Base-by-base conservation (phyloP, 495 filamentous ascomycete genomes). In the Aspergillus conjunctus region DNA sequence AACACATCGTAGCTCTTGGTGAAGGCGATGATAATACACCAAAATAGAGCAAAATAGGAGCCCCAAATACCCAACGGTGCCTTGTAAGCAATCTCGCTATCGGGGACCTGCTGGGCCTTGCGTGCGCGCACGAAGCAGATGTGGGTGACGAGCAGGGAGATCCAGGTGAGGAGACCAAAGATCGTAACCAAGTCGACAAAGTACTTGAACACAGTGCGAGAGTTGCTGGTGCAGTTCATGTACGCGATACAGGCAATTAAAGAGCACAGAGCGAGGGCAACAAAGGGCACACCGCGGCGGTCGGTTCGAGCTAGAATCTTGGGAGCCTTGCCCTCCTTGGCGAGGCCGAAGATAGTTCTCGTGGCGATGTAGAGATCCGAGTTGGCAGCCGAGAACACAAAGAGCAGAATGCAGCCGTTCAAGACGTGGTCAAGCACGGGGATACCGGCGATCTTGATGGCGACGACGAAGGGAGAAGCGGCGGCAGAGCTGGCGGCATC, bases 181-280 rank as follows among this genome's bases (percentile, higher is more conserved):
- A 93, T 89, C 34, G 88, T 90, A 33, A 87, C 87, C 32, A 96
- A 79, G 68, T 93, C 91, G 61, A 94, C 88, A 60, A 97, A 94
- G 80, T 93, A 94, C 21, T 76, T 80, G 71, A 96, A 96, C 3
- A 96, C 89, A 0, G 72, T 79, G 55, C 80, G 80, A 0, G 89
- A 85, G 64, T 85, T 83, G 62, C 80, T 84, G 54, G 82, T 80
- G 0, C 91, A 88, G 70, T 91, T 93, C 79, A 96, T 83, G 76
- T 86, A 93, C 8, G 89, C 91, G 7, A 95, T 80, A 2, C 88
- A 79, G 22, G 81, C 82, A 68, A 95, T 85, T 0, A 79, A 4
- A 3, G 88, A 76, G 11, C 84, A 87, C 0, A 87, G 65, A 0
- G 66, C 78, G 12, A 97, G 84, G 1, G 91, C 83, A 48, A 80